Evolutionary conservation across 2,329 filamentous ascomycete species (phyloP).

Genomic region (Penicillium palitans): DNA sequence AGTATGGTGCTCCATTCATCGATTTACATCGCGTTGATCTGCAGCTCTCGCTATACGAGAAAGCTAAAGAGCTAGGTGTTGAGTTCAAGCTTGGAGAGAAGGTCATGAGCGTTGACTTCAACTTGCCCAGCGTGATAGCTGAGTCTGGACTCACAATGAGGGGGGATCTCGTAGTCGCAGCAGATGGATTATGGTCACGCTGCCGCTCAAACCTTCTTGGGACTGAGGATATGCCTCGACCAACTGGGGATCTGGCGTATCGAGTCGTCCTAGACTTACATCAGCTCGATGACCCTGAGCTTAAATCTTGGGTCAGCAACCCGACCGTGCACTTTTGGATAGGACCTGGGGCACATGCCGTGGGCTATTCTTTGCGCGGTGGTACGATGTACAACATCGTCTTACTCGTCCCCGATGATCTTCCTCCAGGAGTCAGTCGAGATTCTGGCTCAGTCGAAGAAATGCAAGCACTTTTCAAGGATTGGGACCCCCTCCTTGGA

Average conservation of each 20-base stretch:
- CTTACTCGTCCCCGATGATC: slow-evolving; percentile 63
- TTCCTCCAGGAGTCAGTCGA: slow-evolving; percentile 56
- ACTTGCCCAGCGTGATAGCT: background rate
- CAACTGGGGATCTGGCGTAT: background rate
- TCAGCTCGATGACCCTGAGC: background rate
- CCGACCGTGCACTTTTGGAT: slow-evolving; percentile 60
- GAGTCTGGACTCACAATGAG: background rate
- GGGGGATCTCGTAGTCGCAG: background rate
- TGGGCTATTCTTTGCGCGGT: slow-evolving; percentile 59
- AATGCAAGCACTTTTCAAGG: slow-evolving; percentile 60
- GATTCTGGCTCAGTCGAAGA: slow-evolving; percentile 58
- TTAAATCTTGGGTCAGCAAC: background rate
- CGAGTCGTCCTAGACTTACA: background rate
- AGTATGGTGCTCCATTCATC: background rate
- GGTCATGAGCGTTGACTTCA: background rate
- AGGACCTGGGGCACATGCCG: slow-evolving; percentile 61
- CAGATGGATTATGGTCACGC: background rate
- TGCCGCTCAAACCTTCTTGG: background rate
- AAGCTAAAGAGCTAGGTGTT: background rate
- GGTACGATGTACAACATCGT: slow-evolving; percentile 67
- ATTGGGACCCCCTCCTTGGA: slow-evolving; percentile 61
- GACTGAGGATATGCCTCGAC: background rate
- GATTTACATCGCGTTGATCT: background rate
- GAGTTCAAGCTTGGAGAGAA: background rate
- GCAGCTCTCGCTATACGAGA: background rate